Evolutionary conservation across 306 rosid species (phyloP), one percentile per base, ranked within the genome.

Genomic region (Ceratonia siliqua): DNA sequence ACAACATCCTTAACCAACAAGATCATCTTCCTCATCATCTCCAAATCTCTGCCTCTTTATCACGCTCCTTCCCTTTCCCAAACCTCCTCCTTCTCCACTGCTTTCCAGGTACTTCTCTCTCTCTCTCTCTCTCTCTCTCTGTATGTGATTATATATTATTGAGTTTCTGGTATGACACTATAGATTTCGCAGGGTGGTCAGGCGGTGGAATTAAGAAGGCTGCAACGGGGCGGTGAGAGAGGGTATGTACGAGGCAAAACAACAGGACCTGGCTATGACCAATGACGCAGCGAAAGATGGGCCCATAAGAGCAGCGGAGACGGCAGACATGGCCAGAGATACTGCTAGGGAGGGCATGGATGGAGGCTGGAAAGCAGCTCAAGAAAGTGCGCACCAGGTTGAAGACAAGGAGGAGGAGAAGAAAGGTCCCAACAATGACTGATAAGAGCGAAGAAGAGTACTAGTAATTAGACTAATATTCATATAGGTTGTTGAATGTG

Each of bases 311-410:
- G 32, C 32, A 1, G 32, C 4, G 32, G 32, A 28, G 4, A 28
- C 32, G 32, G 4, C 32, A 28, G 32, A 6, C 21, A 39, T 32
- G 24, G 14, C 25, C 5, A 33, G n/a, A 39, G 80, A 76, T 3
- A 56, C 21, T 14, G 75, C 75, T 27, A 76, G 38, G 81, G 36
- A 36, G 35, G 28, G 50, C 17, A 12, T 67, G 45, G 75, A 73
- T 73, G 70, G 61, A n/a, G 33, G 17, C 1, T 73, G 61, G 78
- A 30, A 30, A 33, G 78, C 70, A 32, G 57, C 25, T 3, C 12
- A n/a, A 38, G 39, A 55, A 1, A 46, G 18, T 14, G n/a, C 59
- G n/a, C 3, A 42, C 2, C 9, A 76, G 36, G 24, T 42, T 45
- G 65, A 66, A 55, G 74, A 28, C 32, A 28, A 28, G 2, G 32